A percentile compares a stretch with the other conserved stretches of the same genome.
Conservation (phyloP, 176 grass and related monocot species). For the Lolium rigidum region DNA sequence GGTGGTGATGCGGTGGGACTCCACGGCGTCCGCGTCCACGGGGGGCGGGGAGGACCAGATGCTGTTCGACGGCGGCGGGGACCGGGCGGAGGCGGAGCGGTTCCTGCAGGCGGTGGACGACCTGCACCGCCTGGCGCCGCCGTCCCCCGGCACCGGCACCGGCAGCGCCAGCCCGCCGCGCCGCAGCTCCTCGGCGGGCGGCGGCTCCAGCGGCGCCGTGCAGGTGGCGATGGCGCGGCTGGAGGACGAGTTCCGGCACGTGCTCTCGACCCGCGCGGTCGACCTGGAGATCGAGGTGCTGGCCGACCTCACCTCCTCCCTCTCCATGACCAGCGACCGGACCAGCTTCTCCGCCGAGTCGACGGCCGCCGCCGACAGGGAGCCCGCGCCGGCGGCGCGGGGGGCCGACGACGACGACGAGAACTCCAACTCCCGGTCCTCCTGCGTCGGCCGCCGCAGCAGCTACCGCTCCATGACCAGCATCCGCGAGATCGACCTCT, state of each 20-base stretch:
- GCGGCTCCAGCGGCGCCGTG: constrained; percentile 30
- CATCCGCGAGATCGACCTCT: constrained; percentile 90
- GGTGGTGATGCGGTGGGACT: constrained; percentile 74
- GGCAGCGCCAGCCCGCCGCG: too few relatives aligned
- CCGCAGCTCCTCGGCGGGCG: constrained; percentile 20
- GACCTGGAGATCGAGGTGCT: constrained; percentile 67
- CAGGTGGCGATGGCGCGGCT: constrained; percentile 78
- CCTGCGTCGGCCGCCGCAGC: constrained; percentile 58
- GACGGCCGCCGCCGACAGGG: neutral
- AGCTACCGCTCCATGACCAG: constrained; percentile 69
- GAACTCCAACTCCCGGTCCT: constrained; percentile 21
- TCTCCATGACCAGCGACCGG: constrained; percentile 46
- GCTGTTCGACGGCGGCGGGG: too few relatives aligned
- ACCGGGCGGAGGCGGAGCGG: too few relatives aligned
- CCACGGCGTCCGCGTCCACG: constrained; percentile 36
- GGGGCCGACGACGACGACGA: neutral
- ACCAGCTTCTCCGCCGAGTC: constrained; percentile 29
- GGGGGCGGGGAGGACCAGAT: neutral
- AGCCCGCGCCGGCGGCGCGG: neutral
- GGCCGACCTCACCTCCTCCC: constrained; percentile 54
- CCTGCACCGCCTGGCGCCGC: too few relatives aligned
- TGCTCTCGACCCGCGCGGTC: constrained; percentile 53
- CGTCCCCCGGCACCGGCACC: too few relatives aligned
- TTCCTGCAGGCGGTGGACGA: too few relatives aligned
- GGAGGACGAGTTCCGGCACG: constrained; percentile 81